phyloP scores from a whole-genome alignment of 768 basidiomycete genomes.

The Fomitopsis pulvina region DNA sequence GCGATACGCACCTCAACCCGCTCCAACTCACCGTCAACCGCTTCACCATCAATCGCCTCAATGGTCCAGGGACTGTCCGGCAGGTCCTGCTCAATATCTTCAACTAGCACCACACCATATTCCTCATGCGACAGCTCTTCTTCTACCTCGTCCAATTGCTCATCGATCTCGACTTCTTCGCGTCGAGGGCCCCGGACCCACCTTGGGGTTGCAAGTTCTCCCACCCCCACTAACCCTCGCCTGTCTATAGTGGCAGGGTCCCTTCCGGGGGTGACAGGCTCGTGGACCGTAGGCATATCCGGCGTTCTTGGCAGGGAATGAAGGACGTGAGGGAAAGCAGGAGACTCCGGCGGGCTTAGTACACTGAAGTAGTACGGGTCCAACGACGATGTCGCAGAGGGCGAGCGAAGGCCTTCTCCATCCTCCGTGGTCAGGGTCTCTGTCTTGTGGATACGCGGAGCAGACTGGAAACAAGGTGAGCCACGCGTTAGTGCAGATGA shows the following conservation, averaged over 20 bases:
- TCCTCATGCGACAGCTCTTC: slow-evolving; percentile 27
- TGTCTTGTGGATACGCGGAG: slow-evolving; percentile 39
- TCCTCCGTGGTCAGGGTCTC: slow-evolving; percentile 37
- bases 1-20: slow-evolving; percentile 49
- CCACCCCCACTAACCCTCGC: slow-evolving; percentile 84
- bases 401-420: slow-evolving; percentile 49
- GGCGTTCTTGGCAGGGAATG: slow-evolving; percentile 49
- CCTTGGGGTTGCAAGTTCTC: slow-evolving; percentile 93
- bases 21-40: slow-evolving; percentile 50
- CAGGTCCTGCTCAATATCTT: slow-evolving; percentile 40
- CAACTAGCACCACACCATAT: slow-evolving; percentile 11
- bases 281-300: slow-evolving; percentile 42
- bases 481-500: slow-evolving; percentile 4
- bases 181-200: slow-evolving; percentile 60
- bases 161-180: slow-evolving; percentile 24
- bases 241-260: slow-evolving; percentile 83
- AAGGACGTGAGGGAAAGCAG: slow-evolving; percentile 34
- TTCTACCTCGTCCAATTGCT: slow-evolving; percentile 29
- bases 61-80: slow-evolving; percentile 88
- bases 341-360: slow-evolving; percentile 63
- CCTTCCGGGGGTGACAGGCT: slow-evolving; percentile 66
- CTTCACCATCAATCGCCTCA: slow-evolving; percentile 77
- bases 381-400: slow-evolving; percentile 72
- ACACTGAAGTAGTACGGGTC: slow-evolving; percentile 87
- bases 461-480: slow-evolving; percentile 31